Conservation (phyloP, 129 eudicot genomes). For the Pseudognaphalium luteoalbum region DNA sequence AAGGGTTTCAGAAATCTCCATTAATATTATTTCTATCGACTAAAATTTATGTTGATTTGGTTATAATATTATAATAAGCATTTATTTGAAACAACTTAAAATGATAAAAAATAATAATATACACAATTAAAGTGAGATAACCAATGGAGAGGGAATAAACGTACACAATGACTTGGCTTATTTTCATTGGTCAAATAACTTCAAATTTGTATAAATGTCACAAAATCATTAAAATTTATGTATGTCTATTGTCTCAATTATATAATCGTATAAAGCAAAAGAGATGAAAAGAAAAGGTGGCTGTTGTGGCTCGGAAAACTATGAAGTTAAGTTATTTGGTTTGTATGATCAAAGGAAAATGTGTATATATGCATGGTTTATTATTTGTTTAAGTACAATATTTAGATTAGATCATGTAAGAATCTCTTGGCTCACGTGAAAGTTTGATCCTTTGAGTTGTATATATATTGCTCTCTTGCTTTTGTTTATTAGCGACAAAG, state of each 20-base stretch:
- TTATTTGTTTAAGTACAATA: constrained; percentile 12
- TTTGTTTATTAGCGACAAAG: constrained; percentile 38
- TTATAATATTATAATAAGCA: too few relatives aligned
- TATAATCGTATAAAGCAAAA: neutral
- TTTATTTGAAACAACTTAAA: too few relatives aligned
- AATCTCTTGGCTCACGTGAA: constrained; percentile 40
- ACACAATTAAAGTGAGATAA: too few relatives aligned
- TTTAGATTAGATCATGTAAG: constrained; percentile 36
- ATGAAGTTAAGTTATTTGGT: constrained; percentile 37
- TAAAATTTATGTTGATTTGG: too few relatives aligned
- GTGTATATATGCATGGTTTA: constrained; percentile 30
- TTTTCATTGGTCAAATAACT: neutral
- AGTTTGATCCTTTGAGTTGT: constrained; percentile 30
- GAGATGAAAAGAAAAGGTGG: constrained; percentile 23
- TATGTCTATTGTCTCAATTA: neutral
- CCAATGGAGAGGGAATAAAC: neutral
- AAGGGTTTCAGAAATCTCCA: too few relatives aligned
- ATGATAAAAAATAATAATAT: too few relatives aligned
- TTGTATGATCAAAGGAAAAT: neutral
- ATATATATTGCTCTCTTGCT: constrained; percentile 30
- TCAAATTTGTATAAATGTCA: neutral
- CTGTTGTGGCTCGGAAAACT: constrained; percentile 40
- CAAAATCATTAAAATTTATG: neutral
- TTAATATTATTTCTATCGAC: too few relatives aligned
- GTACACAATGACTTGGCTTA: constrained; percentile 5